These are phyloP conservation scores for Meredithiella fracta DNA, from an alignment of 2,329 filamentous ascomycete genomes.

Conservation along the genomic window DNA sequence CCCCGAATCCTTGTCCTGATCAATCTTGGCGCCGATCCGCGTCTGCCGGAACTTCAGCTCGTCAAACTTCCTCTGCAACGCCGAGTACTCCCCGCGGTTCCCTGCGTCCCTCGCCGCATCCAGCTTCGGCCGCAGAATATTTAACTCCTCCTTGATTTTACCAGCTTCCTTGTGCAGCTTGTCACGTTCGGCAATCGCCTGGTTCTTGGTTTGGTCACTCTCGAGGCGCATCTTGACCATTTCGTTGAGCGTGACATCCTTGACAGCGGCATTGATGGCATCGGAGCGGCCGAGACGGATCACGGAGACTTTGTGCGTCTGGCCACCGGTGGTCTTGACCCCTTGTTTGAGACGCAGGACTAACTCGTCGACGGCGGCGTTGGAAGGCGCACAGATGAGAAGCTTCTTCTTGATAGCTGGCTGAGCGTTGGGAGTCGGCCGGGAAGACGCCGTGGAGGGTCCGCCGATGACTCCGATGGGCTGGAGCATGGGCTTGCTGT, in stretches of 20 bases:
- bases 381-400: conserved; percentile 93
- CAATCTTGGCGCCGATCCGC: conserved; percentile 63
- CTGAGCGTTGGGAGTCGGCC: not conserved
- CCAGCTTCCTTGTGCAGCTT: conserved; percentile 46
- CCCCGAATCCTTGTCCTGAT: conserved; percentile 71
- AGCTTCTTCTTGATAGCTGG: conserved; percentile 50
- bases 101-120: conserved; percentile 46
- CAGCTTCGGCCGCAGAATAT: conserved; percentile 51
- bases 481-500: conserved; percentile 1
- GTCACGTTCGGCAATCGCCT: conserved; percentile 38
- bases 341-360: conserved; percentile 84
- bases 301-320: conserved; percentile 62
- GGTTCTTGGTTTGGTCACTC: conserved; percentile 40
- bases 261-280: conserved; percentile 76
- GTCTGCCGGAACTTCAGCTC: conserved; percentile 59
- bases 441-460: not conserved
- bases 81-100: conserved; percentile 31
- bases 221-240: conserved; percentile 62
- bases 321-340: conserved; percentile 60
- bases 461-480: conserved; percentile 8
- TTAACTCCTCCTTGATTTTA: conserved; percentile 53
- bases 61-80: conserved; percentile 61
- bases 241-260: conserved; percentile 85
- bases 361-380: conserved; percentile 90
- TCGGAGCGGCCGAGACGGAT: conserved; percentile 81